phyloP scores from a whole-genome alignment of 108 stramenopile genomes.

The Nannochloropsis gaditana region DNA sequence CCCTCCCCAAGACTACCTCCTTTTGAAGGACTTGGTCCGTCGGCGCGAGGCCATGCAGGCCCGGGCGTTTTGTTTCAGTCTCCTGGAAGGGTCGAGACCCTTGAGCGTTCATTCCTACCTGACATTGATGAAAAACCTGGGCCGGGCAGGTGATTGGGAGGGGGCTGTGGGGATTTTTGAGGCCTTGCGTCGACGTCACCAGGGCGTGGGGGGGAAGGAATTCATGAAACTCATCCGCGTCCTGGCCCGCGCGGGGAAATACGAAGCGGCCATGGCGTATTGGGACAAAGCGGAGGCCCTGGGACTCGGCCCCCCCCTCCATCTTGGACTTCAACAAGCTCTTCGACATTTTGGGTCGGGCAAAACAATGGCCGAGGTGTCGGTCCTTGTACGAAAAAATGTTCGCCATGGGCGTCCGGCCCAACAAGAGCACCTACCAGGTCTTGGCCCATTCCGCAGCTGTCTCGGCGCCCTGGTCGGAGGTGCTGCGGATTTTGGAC shows the following conservation, averaged over 20 bases:
- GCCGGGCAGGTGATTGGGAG: not conserved
- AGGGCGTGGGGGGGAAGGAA: not conserved
- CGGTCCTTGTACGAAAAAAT: not conserved
- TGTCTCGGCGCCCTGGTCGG: not conserved
- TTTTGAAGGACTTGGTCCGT: not conserved
- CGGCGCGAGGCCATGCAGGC: not conserved
- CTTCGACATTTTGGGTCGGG: not conserved
- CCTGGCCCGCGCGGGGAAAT: not conserved
- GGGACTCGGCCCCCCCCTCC: not conserved
- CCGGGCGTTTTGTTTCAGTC: not conserved
- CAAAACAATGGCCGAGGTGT: not conserved
- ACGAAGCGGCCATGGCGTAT: not conserved
- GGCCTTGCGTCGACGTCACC: not conserved
- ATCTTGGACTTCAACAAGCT: conserved; percentile 16
- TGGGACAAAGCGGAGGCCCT: not conserved
- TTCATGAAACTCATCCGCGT: conserved; percentile 12
- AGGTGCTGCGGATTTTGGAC: not conserved
- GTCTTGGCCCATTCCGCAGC: not conserved
- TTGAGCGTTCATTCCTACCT: not conserved
- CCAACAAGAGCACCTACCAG: conserved; percentile 17
- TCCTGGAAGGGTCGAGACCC: not conserved
- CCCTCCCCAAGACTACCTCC: not conserved
- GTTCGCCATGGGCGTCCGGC: not conserved
- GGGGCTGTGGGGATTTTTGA: not conserved
- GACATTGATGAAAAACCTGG: conserved; percentile 8